phyloP scores from a whole-genome alignment of 257 asterid species.

The Plantago elongata region DNA sequence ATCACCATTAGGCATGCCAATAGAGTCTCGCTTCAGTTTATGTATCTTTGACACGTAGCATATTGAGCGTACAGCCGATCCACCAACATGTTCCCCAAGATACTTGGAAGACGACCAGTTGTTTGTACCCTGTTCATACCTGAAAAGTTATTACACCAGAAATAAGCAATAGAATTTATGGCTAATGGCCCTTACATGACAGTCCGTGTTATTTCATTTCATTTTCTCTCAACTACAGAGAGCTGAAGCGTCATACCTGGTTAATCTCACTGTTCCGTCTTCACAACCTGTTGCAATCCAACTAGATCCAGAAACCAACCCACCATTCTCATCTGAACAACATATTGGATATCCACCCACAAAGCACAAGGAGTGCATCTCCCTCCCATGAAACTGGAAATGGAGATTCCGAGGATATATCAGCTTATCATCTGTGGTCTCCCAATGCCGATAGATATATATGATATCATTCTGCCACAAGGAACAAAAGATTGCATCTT shows the following conservation, averaged over 20 bases:
- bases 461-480: slow-evolving; percentile 73
- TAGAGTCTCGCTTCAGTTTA: slow-evolving; percentile 37
- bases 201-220: slow-evolving; percentile 13
- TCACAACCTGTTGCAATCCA: slow-evolving; percentile 97
- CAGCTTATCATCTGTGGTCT: slow-evolving; percentile 43
- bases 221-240: slow-evolving; percentile 16
- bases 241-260: slow-evolving; percentile 44
- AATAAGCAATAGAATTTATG: slow-evolving; percentile 7
- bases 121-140: slow-evolving; percentile 54
- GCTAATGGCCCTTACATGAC: slow-evolving; percentile 2
- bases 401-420: slow-evolving; percentile 76
- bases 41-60: slow-evolving; percentile 60
- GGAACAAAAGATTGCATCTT: slow-evolving; percentile 16
- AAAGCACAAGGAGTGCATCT: slow-evolving; percentile 81
- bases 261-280: slow-evolving; percentile 95
- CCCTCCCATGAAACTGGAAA: slow-evolving; percentile 96
- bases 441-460: slow-evolving; percentile 65
- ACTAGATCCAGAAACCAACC: slow-evolving; percentile 31
- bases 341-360: slow-evolving; percentile 33
- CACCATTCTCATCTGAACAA: slow-evolving; percentile 36
- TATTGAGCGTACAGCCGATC: slow-evolving; percentile 93
- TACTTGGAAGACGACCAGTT: slow-evolving; percentile 74
- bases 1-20: slow-evolving; percentile 26
- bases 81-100: slow-evolving; percentile 95
- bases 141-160: slow-evolving; percentile 33